phyloP scores from a whole-genome alignment of 2,329 filamentous ascomycete genomes.

The Curvularia hawaiiensis region DNA sequence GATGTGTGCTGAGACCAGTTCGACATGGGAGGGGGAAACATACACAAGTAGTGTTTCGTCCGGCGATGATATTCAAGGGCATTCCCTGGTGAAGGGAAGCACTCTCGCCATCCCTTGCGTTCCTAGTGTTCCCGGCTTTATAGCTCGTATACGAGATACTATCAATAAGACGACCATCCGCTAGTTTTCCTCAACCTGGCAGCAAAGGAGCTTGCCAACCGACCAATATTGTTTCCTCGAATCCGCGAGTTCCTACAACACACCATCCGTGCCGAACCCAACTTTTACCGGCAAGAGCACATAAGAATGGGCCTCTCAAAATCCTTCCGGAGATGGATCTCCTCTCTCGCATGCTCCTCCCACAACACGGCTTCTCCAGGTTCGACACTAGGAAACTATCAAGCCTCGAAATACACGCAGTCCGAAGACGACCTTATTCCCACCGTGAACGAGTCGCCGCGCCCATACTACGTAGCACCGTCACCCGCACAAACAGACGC shows the following conservation, averaged over 20 bases:
- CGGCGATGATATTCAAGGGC: neutral
- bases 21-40: neutral
- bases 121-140: no score
- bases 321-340: slow-evolving; percentile 2
- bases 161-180: neutral
- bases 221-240: neutral
- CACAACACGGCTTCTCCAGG: neutral
- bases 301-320: slow-evolving; percentile 4
- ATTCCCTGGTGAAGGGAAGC: neutral
- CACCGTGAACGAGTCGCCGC: neutral
- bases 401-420: neutral
- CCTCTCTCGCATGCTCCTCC: neutral
- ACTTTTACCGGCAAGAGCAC: no score
- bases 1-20: neutral
- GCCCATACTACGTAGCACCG: neutral
- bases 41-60: neutral
- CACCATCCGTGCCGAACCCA: neutral
- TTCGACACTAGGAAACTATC: neutral
- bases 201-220: neutral
- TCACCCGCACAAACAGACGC: neutral
- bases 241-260: neutral
- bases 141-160: neutral
- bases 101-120: neutral
- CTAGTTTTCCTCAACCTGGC: neutral
- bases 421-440: slow-evolving; percentile 11